phyloP scores from a whole-genome alignment of 257 asterid genomes.

The Capsicum baccatum region DNA sequence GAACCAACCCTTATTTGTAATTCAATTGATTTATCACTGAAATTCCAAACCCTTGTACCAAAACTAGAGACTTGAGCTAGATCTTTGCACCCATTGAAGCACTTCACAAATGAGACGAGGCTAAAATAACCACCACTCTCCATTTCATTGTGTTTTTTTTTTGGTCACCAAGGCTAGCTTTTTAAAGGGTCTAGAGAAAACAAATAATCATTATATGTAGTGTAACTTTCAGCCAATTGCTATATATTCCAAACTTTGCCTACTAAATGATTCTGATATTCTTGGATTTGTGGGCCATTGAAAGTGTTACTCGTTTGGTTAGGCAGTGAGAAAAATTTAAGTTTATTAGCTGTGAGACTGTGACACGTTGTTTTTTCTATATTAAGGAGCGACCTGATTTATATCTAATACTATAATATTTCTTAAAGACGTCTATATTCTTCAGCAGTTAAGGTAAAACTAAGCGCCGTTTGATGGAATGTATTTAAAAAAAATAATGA shows the following conservation, averaged over 20 bases:
- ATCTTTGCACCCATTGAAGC: conserved; percentile 77
- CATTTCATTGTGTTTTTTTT: conserved; percentile 37
- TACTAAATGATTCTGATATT: conserved; percentile 28
- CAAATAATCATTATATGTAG: neutral
- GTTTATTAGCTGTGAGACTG: conserved; percentile 25
- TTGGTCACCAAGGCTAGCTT: conserved; percentile 7
- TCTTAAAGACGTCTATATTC: neutral
- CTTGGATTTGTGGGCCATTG: conserved; percentile 31
- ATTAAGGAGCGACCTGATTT: neutral
- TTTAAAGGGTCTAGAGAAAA: conserved; percentile 14
- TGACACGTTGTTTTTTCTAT: neutral
- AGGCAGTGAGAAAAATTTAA: neutral
- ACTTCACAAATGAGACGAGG: conserved; percentile 52
- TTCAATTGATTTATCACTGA: conserved; percentile 66
- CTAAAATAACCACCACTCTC: conserved; percentile 35
- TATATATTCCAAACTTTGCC: conserved; percentile 23
- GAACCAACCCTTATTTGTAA: conserved; percentile 84
- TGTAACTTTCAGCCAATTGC: conserved; percentile 19
- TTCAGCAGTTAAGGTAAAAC: neutral
- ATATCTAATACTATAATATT: neutral
- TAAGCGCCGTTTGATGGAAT: neutral
- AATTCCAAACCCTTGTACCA: conserved; percentile 82
- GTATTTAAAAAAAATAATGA: no score
- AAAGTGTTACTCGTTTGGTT: conserved; percentile 24
- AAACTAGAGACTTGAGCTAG: conserved; percentile 60